A percentile compares a stretch with the other conserved stretches of the same genome.
These are phyloP conservation scores for Draba incana DNA, from an alignment of 345 rosid species.

Conservation along the genomic window DNA sequence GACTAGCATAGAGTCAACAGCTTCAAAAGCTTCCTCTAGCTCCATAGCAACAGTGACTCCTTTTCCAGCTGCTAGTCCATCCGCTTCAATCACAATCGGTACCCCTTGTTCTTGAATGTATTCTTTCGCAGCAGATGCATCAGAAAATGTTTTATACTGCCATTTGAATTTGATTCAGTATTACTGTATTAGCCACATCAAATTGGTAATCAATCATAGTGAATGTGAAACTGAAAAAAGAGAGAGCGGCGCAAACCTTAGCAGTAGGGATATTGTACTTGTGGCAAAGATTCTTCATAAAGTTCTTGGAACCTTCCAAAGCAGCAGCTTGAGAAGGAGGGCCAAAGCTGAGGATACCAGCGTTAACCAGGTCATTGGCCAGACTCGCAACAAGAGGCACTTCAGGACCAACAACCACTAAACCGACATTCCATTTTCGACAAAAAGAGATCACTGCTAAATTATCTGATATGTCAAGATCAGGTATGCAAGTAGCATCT, in stretches of 20 bases:
- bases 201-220: not conserved
- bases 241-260: conserved; percentile 53
- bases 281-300: conserved; percentile 88
- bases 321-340: conserved; percentile 97
- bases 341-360: conserved; percentile 82
- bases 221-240: not conserved
- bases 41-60: conserved; percentile 86
- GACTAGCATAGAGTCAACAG: conserved; percentile 88
- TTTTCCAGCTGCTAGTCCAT: conserved; percentile 97
- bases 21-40: conserved; percentile 80
- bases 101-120: conserved; percentile 79
- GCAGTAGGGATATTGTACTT: conserved; percentile 93
- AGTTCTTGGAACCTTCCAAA: conserved; percentile 93
- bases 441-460: conserved; percentile 75
- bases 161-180: conserved; percentile 16
- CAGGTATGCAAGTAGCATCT: conserved; percentile 77
- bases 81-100: conserved; percentile 88
- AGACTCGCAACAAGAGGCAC: conserved; percentile 93
- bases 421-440: conserved; percentile 57
- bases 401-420: conserved; percentile 95
- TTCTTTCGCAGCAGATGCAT: conserved; percentile 69
- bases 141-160: conserved; percentile 71
- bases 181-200: conserved; percentile 15
- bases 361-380: conserved; percentile 67
- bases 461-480: conserved; percentile 67